These are phyloP conservation scores for Wickerhamomyces subpelliculosus DNA, from an alignment of 805 yeast genomes.

Conservation along the genomic window DNA sequence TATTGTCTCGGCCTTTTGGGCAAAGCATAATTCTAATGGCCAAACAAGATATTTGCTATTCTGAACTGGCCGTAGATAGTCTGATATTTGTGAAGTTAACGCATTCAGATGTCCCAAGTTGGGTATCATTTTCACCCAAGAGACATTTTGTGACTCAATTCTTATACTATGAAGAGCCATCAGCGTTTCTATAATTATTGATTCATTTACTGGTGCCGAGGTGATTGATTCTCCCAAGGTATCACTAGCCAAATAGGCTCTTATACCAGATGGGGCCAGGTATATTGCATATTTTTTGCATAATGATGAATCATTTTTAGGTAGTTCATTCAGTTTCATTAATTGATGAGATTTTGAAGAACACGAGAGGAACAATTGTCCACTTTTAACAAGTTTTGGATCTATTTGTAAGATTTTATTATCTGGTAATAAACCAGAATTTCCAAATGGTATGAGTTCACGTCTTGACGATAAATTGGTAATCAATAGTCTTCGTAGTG, in stretches of 20 bases:
- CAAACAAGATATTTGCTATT: slow-evolving; percentile 56
- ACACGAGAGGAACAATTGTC: slow-evolving; percentile 34
- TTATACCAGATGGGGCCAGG: slow-evolving; percentile 49
- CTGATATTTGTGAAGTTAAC: slow-evolving; percentile 54
- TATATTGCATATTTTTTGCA: slow-evolving; percentile 35
- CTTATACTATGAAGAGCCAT: slow-evolving; percentile 27
- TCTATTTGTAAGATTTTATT: slow-evolving; percentile 34
- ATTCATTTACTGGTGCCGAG: slow-evolving; percentile 35
- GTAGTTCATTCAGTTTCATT: slow-evolving; percentile 22
- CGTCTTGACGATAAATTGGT: slow-evolving; percentile 26
- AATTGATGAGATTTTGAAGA: slow-evolving; percentile 27
- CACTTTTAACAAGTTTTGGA: slow-evolving; percentile 39
- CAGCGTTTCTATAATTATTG: slow-evolving; percentile 29
- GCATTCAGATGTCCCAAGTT: slow-evolving; percentile 63
- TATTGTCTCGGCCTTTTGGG: slow-evolving; percentile 34
- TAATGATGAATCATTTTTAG: slow-evolving; percentile 13
- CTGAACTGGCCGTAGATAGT: slow-evolving; percentile 43
- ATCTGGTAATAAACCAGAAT: slow-evolving; percentile 29
- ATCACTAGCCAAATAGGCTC: slow-evolving; percentile 34
- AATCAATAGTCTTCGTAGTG: slow-evolving; percentile 37
- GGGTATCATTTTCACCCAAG: slow-evolving; percentile 67
- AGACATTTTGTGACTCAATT: slow-evolving; percentile 9
- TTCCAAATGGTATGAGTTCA: slow-evolving; percentile 43
- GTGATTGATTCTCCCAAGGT: slow-evolving; percentile 29
- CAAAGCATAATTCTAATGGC: slow-evolving; percentile 63